Conservation (phyloP, 1,284 basidiomycete genomes). For the Coniferiporia sulphurascens region DNA sequence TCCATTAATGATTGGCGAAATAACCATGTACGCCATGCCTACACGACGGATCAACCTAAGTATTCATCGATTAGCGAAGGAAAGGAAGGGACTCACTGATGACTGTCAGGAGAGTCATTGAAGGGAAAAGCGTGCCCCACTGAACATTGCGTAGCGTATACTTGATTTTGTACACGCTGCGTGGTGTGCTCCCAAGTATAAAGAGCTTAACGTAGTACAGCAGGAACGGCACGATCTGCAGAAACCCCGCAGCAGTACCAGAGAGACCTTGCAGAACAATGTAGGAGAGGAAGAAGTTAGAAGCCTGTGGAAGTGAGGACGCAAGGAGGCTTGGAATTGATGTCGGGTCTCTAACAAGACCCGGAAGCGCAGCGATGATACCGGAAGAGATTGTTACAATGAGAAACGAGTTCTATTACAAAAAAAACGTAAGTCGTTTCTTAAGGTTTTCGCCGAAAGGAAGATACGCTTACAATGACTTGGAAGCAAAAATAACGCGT, state of each 20-base stretch:
- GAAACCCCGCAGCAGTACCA: slow-evolving; percentile 73
- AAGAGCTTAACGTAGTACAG: slow-evolving; percentile 85
- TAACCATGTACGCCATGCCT: slow-evolving; percentile 82
- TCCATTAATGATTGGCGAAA: slow-evolving; percentile 93
- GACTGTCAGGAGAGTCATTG: slow-evolving; percentile 68
- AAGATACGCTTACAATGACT: slow-evolving; percentile 52
- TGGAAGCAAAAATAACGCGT: slow-evolving; percentile 90
- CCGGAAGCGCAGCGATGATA: slow-evolving; percentile 63
- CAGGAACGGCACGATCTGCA: slow-evolving; percentile 71
- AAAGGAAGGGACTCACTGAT: slow-evolving; percentile 54
- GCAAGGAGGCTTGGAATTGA: slow-evolving; percentile 68
- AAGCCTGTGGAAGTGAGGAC: slow-evolving; percentile 73
- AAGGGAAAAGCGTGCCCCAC: slow-evolving; percentile 89
- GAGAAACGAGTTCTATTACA: slow-evolving; percentile 76
- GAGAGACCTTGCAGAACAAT: slow-evolving; percentile 69
- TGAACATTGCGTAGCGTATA: slow-evolving; percentile 59
- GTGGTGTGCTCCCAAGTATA: slow-evolving; percentile 87
- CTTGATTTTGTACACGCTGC: slow-evolving; percentile 76
- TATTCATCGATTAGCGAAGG: not conserved
- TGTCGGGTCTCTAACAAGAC: slow-evolving; percentile 57
- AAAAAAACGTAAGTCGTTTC: not conserved
- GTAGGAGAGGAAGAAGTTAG: slow-evolving; percentile 89
- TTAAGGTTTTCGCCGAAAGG: not conserved
- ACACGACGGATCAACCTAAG: not conserved
- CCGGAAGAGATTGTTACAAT: slow-evolving; percentile 82